phyloP scores from a whole-genome alignment of 306 rosid genomes.

The Alnus glutinosa region DNA sequence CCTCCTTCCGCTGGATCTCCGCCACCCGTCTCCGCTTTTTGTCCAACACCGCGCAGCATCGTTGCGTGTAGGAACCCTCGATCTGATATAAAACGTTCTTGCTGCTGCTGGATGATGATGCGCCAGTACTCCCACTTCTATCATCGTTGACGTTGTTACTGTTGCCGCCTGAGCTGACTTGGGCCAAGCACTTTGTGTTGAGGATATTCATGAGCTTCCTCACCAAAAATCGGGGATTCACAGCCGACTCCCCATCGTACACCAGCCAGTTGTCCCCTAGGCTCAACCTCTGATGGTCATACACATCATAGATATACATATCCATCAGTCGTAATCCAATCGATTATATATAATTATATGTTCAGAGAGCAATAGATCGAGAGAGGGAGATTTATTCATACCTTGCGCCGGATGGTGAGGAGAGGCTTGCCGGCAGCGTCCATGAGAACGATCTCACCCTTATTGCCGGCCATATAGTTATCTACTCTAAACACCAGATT shows the following conservation, averaged over 20 bases:
- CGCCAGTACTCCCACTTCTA: not conserved
- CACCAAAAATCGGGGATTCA: slow-evolving; percentile 44
- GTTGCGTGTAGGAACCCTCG: slow-evolving; percentile 61
- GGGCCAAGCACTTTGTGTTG: slow-evolving; percentile 52
- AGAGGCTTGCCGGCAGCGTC: slow-evolving; percentile 70
- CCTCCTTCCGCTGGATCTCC: slow-evolving; percentile 70
- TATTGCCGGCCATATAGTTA: slow-evolving; percentile 51
- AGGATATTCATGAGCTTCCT: slow-evolving; percentile 46
- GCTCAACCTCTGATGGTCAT: slow-evolving; percentile 48
- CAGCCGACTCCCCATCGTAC: slow-evolving; percentile 55
- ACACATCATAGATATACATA: not conserved
- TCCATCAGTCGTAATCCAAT: not conserved
- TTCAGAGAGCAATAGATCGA: not conserved
- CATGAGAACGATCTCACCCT: slow-evolving; percentile 70
- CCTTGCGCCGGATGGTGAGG: slow-evolving; percentile 78
- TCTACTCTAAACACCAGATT: slow-evolving; percentile 68
- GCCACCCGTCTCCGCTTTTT: slow-evolving; percentile 53
- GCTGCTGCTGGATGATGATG: not conserved
- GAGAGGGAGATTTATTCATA: not conserved
- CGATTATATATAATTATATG: not conserved
- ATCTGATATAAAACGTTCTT: slow-evolving; percentile 44
- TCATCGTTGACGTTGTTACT: not conserved
- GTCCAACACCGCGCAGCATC: slow-evolving; percentile 58
- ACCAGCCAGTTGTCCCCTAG: slow-evolving; percentile 66
- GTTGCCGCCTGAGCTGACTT: slow-evolving; percentile 24